These are phyloP conservation scores for Kregervanrija fluxuum DNA, from an alignment of 805 yeast genomes.

Conservation along the genomic window DNA sequence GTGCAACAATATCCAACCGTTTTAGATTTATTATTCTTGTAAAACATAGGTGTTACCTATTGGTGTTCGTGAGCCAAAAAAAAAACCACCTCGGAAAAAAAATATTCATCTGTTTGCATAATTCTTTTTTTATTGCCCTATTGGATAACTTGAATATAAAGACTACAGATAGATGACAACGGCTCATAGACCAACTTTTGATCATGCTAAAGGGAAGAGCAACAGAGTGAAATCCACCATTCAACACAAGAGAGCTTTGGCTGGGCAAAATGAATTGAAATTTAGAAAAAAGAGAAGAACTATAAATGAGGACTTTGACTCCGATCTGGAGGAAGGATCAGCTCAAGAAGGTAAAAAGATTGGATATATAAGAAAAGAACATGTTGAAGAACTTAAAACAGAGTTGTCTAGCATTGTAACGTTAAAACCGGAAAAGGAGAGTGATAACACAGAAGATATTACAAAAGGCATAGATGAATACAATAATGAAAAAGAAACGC, in stretches of 20 bases:
- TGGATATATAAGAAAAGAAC: not conserved
- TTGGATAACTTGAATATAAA: not conserved
- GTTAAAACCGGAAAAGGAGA: slow-evolving; percentile 7
- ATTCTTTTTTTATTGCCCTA: not conserved
- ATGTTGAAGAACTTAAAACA: not conserved
- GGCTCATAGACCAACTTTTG: slow-evolving; percentile 64
- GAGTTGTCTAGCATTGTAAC: not conserved
- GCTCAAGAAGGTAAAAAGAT: not conserved
- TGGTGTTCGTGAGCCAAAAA: no score
- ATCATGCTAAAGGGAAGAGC: slow-evolving; percentile 51
- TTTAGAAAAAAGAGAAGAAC: slow-evolving; percentile 26
- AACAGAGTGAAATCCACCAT: slow-evolving; percentile 37
- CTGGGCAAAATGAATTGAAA: slow-evolving; percentile 50
- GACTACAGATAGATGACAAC: slow-evolving; percentile 43
- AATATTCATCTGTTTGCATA: not conserved
- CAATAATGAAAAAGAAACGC: slow-evolving; percentile 13
- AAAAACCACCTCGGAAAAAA: not conserved
- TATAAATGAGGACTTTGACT: slow-evolving; percentile 23
- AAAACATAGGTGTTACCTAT: no score
- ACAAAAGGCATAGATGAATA: slow-evolving; percentile 34
- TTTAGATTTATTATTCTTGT: no score
- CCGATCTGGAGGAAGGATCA: not conserved
- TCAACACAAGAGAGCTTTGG: slow-evolving; percentile 44
- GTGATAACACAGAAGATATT: slow-evolving; percentile 40
- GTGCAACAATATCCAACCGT: no score